A percentile compares a stretch with the other conserved stretches of the same genome.
These are phyloP conservation scores for Exserohilum turcica DNA, from an alignment of 2,329 filamentous ascomycete species.

Conservation along the genomic window DNA sequence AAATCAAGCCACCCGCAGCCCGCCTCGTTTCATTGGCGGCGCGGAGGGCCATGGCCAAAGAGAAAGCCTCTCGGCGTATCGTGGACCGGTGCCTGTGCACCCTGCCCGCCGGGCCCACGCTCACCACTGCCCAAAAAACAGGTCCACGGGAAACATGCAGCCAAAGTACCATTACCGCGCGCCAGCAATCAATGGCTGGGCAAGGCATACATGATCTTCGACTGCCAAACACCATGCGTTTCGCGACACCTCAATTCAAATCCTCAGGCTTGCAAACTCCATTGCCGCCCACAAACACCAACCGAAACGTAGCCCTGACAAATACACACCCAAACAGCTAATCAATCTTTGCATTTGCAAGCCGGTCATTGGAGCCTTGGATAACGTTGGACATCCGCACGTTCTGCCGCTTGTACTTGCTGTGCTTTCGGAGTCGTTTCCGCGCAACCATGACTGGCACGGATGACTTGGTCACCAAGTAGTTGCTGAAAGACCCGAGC, in stretches of 20 bases:
- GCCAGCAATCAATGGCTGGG: constrained; percentile 23
- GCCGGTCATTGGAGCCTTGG: constrained; percentile 67
- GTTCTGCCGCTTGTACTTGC: constrained; percentile 74
- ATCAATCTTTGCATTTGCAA: constrained; percentile 77
- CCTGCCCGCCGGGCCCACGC: constrained; percentile 20
- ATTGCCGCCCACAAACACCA: constrained; percentile 16
- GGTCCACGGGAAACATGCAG: constrained; percentile 15
- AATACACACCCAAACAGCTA: constrained; percentile 48
- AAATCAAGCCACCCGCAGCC: not conserved
- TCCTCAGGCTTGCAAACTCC: constrained; percentile 13
- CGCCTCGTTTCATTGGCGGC: constrained; percentile 4
- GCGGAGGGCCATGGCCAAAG: constrained; percentile 8
- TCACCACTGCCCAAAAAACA: constrained; percentile 7
- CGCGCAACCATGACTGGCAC: constrained; percentile 98
- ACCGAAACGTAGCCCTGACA: constrained; percentile 38
- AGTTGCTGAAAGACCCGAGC: constrained; percentile 95
- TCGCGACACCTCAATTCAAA: constrained; percentile 31
- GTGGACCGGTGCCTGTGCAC: constrained; percentile 17
- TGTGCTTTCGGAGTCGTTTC: constrained; percentile 85
- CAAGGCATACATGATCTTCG: constrained; percentile 21
- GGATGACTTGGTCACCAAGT: constrained; percentile 93
- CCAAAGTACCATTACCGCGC: constrained; percentile 28
- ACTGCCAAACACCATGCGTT: constrained; percentile 42
- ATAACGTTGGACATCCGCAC: constrained; percentile 82
- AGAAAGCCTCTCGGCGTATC: constrained; percentile 28